Evolutionary conservation across 139 green algal genomes (phyloP).

Genomic region (Pleodorina starrii): DNA sequence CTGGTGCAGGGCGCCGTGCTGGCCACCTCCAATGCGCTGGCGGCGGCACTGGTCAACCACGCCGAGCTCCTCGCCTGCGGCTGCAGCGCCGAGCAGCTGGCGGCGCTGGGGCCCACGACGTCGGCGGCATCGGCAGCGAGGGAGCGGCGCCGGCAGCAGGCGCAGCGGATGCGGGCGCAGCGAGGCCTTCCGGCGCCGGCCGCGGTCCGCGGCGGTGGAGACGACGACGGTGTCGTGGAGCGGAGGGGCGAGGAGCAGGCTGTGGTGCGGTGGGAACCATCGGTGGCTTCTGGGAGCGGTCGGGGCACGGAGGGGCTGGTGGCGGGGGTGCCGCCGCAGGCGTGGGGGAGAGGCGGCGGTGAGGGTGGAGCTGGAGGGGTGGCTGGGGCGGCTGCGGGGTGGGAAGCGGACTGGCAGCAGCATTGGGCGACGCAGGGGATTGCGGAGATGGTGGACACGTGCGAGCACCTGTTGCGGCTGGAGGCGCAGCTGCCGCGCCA

Average conservation of each 20-base stretch:
- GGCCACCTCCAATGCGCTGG: slow-evolving; percentile 33
- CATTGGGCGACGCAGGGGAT: slow-evolving; percentile 11
- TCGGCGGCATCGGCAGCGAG: background rate
- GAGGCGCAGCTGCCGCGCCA: background rate
- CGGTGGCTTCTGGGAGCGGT: too few relatives aligned
- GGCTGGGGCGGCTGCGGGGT: background rate
- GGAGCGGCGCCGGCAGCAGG: background rate
- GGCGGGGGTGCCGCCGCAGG: too few relatives aligned
- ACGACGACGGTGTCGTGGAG: background rate
- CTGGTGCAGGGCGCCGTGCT: slow-evolving; percentile 57
- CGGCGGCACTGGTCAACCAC: slow-evolving; percentile 39
- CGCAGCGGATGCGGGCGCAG: background rate
- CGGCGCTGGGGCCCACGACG: background rate
- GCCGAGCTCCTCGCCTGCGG: slow-evolving; percentile 23
- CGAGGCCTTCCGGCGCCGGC: background rate
- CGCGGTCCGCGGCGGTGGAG: background rate
- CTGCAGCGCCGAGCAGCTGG: slow-evolving; percentile 10
- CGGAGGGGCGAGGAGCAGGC: too few relatives aligned
- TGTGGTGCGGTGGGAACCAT: too few relatives aligned
- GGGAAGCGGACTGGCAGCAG: background rate
- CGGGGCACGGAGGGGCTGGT: too few relatives aligned
- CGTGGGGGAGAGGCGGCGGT: background rate
- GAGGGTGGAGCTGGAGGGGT: background rate
- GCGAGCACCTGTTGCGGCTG: slow-evolving; percentile 2
- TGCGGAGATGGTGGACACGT: background rate